Evolutionary conservation across 2,329 filamentous ascomycete species (phyloP).

Genomic region (Fusarium brachygibbosum): DNA sequence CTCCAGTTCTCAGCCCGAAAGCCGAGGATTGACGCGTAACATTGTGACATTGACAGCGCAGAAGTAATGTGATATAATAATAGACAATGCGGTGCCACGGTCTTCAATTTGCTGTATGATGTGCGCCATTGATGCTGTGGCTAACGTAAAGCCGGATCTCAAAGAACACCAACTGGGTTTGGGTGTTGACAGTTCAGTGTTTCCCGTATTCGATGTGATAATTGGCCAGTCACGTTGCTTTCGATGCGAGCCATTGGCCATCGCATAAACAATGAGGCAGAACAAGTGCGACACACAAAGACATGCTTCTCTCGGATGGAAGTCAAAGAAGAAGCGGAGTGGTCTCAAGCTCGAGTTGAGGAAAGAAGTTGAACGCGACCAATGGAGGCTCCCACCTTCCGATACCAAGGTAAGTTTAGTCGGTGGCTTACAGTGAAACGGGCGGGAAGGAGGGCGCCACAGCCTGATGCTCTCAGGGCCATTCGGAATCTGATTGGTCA

Average conservation of each 20-base stretch:
- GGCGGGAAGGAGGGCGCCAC: conserved; percentile 40
- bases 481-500: conserved; percentile 22
- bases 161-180: conserved; percentile 7
- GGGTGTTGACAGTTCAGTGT: conserved; percentile 16
- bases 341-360: conserved; percentile 15
- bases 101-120: conserved; percentile 1
- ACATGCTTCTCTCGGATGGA: conserved; percentile 3
- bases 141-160: conserved; percentile 17
- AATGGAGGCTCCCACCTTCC: conserved; percentile 24
- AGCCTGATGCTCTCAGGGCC: conserved; percentile 26
- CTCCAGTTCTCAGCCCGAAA: conserved; percentile 32
- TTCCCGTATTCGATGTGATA: conserved; percentile 20
- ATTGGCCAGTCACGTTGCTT: conserved; percentile 18
- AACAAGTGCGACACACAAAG: conserved; percentile 21
- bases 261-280: not conserved
- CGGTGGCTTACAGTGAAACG: conserved; percentile 32
- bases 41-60: conserved; percentile 30
- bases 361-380: not conserved
- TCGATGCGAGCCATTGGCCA: conserved; percentile 13
- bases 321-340: conserved; percentile 16
- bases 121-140: conserved; percentile 41
- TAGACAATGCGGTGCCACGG: conserved; percentile 10
- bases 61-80: conserved; percentile 17
- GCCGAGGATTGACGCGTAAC: conserved; percentile 30
- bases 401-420: conserved; percentile 15